A percentile compares a stretch with the other conserved stretches of the same genome.
Evolutionary conservation across 169 alveolate genomes (phyloP).

Genomic region (Plasmodium blacklocki): DNA sequence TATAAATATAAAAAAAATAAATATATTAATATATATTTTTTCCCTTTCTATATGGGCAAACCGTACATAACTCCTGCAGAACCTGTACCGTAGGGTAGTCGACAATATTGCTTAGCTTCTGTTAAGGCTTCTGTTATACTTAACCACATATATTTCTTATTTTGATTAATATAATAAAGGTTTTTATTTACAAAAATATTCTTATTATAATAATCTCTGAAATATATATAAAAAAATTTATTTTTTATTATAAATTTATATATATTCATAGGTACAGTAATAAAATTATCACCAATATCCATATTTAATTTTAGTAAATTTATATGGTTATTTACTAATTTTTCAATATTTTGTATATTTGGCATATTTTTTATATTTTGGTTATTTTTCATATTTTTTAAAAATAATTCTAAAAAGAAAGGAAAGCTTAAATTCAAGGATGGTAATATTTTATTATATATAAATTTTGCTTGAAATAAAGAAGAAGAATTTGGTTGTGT

Average conservation of each 20-base stretch:
- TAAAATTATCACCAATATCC: constrained; percentile 40
- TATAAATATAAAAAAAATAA: too few species aligned
- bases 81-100: constrained; percentile 81
- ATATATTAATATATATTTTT: background rate
- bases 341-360: constrained; percentile 2
- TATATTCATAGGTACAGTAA: constrained; percentile 33
- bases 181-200: constrained; percentile 48
- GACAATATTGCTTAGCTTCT: constrained; percentile 82
- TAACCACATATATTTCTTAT: constrained; percentile 65
- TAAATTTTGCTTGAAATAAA: constrained; percentile 45
- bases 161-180: constrained; percentile 48
- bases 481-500: constrained; percentile 81
- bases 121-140: constrained; percentile 79
- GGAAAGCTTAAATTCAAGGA: constrained; percentile 22
- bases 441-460: constrained; percentile 20
- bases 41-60: constrained; percentile 74
- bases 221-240: constrained; percentile 58
- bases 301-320: constrained; percentile 5
- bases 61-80: constrained; percentile 81
- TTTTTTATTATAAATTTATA: constrained; percentile 51
- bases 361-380: background rate
- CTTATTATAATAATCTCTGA: constrained; percentile 21
- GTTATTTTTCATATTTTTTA: background rate
- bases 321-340: constrained; percentile 1
- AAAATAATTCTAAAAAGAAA: constrained; percentile 17